Evolutionary conservation across 495 filamentous ascomycete species (phyloP), one percentile per base, ranked within the genome.

Genomic region (Penicillium ochrochloron): DNA sequence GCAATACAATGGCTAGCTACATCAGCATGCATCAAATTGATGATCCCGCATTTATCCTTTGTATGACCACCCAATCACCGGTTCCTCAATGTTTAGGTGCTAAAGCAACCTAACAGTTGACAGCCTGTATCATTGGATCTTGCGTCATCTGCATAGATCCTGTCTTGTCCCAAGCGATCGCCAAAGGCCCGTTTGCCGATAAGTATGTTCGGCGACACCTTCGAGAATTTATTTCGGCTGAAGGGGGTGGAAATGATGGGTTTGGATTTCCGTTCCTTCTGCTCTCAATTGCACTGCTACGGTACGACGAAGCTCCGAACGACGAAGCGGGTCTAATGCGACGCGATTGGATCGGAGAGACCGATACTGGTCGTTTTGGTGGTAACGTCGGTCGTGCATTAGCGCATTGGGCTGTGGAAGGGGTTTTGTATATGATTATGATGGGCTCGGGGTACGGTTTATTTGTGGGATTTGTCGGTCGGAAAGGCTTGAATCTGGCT

Each of bases 101-200:
- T 71, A 34, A 70, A 27, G 12, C 17, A 11, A 0, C 17, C 15
- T 27, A 12, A 21, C 60, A 86, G 64, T 77, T 86, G 31, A 73
- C 84, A 19, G 77, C 85, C 3, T 75, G 87, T 25, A 85, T 87
- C 37, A 86, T 88, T 66, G 85, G 80, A n/a, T 84, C 85, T 0
- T 87, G 84, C 65, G 83, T 86, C 29, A 87, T 85, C 5, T 86
- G 84, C 64, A 88, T 85, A n/a, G 86, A 88, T 50, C 86, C 85
- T 0, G 76, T 87, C 53, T 75, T 88, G 8, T 86, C 84, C 1
- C 85, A 88, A 69, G 84, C 85, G 35, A 81, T 88, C 54, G 85
- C 85, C 23, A 88, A 88, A 67, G 86, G 86, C 0, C 84, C 85
- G 0, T 88, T 88, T 63, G 80, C 86, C 7, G 85, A 88, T 67